Evolutionary conservation across 805 yeast species (phyloP).

Genomic region (Metschnikowia noctiluminum): DNA sequence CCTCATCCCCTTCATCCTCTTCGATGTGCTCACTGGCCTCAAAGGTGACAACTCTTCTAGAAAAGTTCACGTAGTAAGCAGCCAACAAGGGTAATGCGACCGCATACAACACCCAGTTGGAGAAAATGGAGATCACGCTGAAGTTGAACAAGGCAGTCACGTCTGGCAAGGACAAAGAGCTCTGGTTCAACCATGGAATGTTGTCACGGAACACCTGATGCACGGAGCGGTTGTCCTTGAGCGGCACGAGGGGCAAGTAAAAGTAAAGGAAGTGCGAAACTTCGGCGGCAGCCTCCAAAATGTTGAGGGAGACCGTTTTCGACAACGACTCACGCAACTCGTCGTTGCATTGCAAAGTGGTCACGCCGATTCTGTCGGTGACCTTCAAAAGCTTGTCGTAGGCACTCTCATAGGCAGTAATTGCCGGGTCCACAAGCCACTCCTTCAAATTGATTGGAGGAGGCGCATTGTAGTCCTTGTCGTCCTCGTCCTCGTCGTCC

Average conservation of each 20-base stretch:
- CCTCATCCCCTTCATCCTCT: conserved; percentile 9
- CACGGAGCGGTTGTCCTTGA: conserved; percentile 33
- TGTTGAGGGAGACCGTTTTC: conserved; percentile 34
- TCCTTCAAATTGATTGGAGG: conserved; percentile 41
- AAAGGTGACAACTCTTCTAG: conserved; percentile 37
- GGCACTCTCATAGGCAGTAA: conserved; percentile 26
- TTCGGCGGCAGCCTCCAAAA: conserved; percentile 31
- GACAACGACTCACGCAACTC: conserved; percentile 40
- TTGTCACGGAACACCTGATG: conserved; percentile 36
- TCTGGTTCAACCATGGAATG: conserved; percentile 21
- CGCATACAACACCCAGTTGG: conserved; percentile 40
- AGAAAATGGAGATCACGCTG: conserved; percentile 29
- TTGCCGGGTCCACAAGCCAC: conserved; percentile 37
- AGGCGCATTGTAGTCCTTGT: conserved; percentile 34
- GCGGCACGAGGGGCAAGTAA: conserved; percentile 34
- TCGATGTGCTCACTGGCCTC: conserved; percentile 17
- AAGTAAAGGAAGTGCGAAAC: conserved; percentile 28
- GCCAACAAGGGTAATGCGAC: conserved; percentile 39
- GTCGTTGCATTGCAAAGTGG: conserved; percentile 33
- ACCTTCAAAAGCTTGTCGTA: conserved; percentile 25
- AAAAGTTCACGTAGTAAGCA: conserved; percentile 52
- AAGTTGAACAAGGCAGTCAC: conserved; percentile 29
- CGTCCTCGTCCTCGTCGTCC: conserved; percentile 23
- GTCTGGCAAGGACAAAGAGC: conserved; percentile 33
- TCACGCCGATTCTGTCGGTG: conserved; percentile 36